Base-by-base conservation (phyloP, 352 stramenopile genomes). In the Phytopythium helicoides region DNA sequence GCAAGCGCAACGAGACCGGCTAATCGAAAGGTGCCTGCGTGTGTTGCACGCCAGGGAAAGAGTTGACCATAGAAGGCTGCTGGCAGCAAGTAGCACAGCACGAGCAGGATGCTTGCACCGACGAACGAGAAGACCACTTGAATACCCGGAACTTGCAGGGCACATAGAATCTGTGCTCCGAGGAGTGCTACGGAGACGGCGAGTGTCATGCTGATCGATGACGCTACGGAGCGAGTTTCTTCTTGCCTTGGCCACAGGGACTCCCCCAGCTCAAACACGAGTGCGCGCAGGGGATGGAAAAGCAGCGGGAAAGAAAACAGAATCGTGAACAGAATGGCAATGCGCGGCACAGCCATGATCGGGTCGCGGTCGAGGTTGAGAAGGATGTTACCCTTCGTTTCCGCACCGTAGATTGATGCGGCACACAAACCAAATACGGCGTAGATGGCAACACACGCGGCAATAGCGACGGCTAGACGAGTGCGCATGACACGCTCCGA, bases 71-170 rank as follows among this genome's bases (percentile, higher is more conserved):
- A 89, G 60, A 83, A 89, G 3, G 86, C 57, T 25, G 71, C 55
- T 3, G 81, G 81, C 52, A 92, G 76, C 16, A 86, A 38, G 63
- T 92, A 92, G 58, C 81, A 92, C 0, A 92, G 62, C 54, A 88
- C 68, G 41, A 87, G 52, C 42, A 92, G 54, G 47, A 86, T 86
- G 53, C 76, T 89, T 23, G 81, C 79, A 3, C 81, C 81, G 3
- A 89, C 79, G 48, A 91, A 86, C 1, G 77, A 91, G 55, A 91
- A 91, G 6, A 88, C 79, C 37, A 91, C 76, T 63, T 80, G 70
- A 41, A 77, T 68, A 51, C 76, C 76, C 18, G 76, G 76, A 3
- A 87, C 75, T 34, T 60, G 71, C 44, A 81, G 68, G 3, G 76
- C 76, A 19, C 64, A 81, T 19, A 83, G 41, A 39, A 87, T 60